These are phyloP conservation scores for Solanum bukasovii DNA, from an alignment of 257 asterid species.

Conservation along the genomic window DNA sequence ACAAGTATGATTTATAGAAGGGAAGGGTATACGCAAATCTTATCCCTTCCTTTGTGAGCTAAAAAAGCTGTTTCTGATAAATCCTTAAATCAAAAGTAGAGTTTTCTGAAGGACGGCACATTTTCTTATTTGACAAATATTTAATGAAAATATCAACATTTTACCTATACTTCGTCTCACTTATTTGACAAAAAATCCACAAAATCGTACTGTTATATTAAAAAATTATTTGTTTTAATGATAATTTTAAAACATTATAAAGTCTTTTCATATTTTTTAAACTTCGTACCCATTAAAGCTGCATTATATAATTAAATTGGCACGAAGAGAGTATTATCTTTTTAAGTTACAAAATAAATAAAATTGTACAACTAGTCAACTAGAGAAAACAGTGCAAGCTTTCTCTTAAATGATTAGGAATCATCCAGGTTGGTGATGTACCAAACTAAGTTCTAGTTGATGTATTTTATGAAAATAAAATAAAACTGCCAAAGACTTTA, in stretches of 20 bases:
- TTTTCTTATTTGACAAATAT: background rate
- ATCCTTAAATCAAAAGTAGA: too few relatives aligned
- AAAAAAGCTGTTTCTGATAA: too few relatives aligned
- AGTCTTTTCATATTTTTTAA: too few relatives aligned
- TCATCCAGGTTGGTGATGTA: background rate
- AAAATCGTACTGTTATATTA: background rate
- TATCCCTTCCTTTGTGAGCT: background rate
- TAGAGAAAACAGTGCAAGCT: background rate
- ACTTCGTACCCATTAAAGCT: too few relatives aligned
- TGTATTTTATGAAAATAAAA: background rate
- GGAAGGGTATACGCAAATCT: accelerated
- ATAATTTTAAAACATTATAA: too few relatives aligned
- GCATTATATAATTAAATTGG: background rate
- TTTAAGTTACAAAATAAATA: background rate
- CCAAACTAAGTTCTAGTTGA: background rate
- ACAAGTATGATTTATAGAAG: too few relatives aligned
- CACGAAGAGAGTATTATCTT: background rate
- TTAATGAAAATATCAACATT: too few relatives aligned
- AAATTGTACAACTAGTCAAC: background rate
- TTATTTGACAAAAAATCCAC: background rate
- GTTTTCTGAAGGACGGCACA: too few relatives aligned
- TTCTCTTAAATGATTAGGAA: background rate
- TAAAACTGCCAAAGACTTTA: background rate
- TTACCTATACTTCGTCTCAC: background rate
- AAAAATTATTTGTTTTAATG: too few relatives aligned